Evolutionary conservation across 345 rosid genomes (phyloP), one percentile per base, ranked within the genome.

Genomic region (Eucalyptus globulus): DNA sequence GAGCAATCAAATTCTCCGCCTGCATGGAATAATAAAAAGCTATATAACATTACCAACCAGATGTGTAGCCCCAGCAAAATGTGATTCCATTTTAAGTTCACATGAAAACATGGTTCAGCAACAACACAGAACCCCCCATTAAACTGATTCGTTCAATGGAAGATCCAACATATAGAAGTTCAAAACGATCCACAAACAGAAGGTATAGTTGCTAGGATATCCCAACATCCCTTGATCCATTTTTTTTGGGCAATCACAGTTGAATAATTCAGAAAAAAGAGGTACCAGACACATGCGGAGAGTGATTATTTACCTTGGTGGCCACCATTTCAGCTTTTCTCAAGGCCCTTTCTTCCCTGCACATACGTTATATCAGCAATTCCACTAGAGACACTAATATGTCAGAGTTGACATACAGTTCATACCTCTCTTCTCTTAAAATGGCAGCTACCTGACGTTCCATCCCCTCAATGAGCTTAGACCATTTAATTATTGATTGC

Each of bases 281-380:
- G 86, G 49, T 85, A 22, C 50, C 8, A 62, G 27, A 88, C 47
- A 51, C 89, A 89, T 80, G 65, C 37, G 29, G 53, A 85, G n/a
- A 19, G 47, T 26, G 47, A 85, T 45, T 37, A 86, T 88, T 16
- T 93, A 96, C 99, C 99, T 98, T 98, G 76, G 95, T 96, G 86
- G 92, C 97, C 91, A 95, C 96, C 99, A 97, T 95, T 93, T 98
- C 99, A 93, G 98, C 99, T 94, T 96, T 97, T 92, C 99, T 94
- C 88, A 97, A 89, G 88, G 95, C 96, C 92, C 93, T 92, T 93
- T 98, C 99, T 89, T 96, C 97, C 95, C 99, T 98, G 96, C 91
- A 92, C 81, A 90, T 88, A 86, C 44, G 16, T 49, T 40, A 88
- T 65, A 91, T 88, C 19, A 31, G 69, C 89, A 83, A 93, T 51